Evolutionary conservation across 352 stramenopile species (phyloP), one percentile per base, ranked within the genome.

Genomic region (Pythium myriotylum): DNA sequence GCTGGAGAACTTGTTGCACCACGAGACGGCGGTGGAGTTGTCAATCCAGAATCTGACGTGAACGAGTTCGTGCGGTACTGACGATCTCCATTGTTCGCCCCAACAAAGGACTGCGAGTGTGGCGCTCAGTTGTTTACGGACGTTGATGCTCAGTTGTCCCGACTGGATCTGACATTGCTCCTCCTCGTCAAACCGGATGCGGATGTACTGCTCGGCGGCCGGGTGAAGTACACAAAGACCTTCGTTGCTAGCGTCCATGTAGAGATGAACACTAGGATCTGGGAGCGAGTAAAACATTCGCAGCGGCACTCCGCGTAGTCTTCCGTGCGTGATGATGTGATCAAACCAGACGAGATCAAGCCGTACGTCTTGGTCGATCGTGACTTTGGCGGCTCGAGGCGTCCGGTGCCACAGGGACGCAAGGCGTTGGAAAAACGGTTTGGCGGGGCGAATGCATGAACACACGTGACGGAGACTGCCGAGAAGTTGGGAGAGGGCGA

Each of bases 161-260:
- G 23, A 48, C 9, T 12, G 24, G 26, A 72, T 63, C 0, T 59
- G 9, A 7, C 4, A 23, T 29, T 40, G 14, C 52, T 72, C 59
- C 14, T 42, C 47, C 2, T 35, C 32, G 37, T 72, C 65, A 45
- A 72, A 72, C 3, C 24, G 27, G 3, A 68, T 2, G 3, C 59
- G 32, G 9, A 68, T 24, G 16, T 52, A 65, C 22, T 68, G 19
- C 2, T 4, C 17, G 17, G 1, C 0, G 4, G 49, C 42, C 2
- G 65, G 65, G 37, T 72, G 5, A 14, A 72, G 54, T 0, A 64
- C 59, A 16, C 58, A 72, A 0, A 72, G 43, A 10, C 65, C 65
- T 17, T 42, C 33, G 29, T 68, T 24, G 42, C 40, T 60, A 0
- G 59, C 45, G 42, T 53, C 65, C 59, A 72, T 72, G 20, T 52